Conservation (phyloP, 371 early-diverging fungal species). For the Mortierella sp. region DNA sequence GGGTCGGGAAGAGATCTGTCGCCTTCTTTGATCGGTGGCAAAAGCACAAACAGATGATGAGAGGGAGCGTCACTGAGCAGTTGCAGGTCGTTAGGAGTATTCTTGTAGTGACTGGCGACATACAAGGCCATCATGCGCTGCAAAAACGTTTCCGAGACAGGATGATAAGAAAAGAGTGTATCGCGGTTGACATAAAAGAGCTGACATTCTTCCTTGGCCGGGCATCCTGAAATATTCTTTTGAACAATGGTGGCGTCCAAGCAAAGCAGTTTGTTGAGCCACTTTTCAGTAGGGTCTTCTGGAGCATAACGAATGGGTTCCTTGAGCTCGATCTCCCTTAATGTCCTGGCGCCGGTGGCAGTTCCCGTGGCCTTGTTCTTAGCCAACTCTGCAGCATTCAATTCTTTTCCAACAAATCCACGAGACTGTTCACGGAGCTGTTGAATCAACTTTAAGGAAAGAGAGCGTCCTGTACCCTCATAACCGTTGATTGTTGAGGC, state of each 20-base stretch:
- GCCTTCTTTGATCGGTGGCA: conserved; percentile 86
- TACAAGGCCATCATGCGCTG: conserved; percentile 98
- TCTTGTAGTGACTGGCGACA: conserved; percentile 99
- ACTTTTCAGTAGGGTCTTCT: conserved; percentile 96
- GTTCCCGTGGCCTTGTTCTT: conserved; percentile 60
- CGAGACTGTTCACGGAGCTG: conserved; percentile 93
- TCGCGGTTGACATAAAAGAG: conserved; percentile 97
- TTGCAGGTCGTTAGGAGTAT: conserved; percentile 99
- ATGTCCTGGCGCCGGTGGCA: conserved; percentile 76
- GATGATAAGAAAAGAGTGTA: conserved; percentile 95
- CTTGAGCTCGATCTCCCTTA: conserved; percentile 92
- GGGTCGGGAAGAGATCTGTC: conserved; percentile 92
- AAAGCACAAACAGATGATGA: conserved; percentile 96
- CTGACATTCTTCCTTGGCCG: conserved; percentile 95
- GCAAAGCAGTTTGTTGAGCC: conserved; percentile 97
- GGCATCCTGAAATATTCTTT: conserved; percentile 88
- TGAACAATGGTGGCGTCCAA: conserved; percentile 87
- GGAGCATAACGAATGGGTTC: conserved; percentile 97
- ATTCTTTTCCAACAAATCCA: conserved; percentile 75
- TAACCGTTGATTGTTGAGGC: conserved; percentile 99
- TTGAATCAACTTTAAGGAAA: conserved; percentile 95
- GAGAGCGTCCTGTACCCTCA: conserved; percentile 99
- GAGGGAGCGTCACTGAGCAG: conserved; percentile 98
- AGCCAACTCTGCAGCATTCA: conserved; percentile 59
- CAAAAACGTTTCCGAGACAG: conserved; percentile 96